These are phyloP conservation scores for Diophrys appendiculata DNA, from an alignment of 73 alveolate species.

Conservation along the genomic window DNA sequence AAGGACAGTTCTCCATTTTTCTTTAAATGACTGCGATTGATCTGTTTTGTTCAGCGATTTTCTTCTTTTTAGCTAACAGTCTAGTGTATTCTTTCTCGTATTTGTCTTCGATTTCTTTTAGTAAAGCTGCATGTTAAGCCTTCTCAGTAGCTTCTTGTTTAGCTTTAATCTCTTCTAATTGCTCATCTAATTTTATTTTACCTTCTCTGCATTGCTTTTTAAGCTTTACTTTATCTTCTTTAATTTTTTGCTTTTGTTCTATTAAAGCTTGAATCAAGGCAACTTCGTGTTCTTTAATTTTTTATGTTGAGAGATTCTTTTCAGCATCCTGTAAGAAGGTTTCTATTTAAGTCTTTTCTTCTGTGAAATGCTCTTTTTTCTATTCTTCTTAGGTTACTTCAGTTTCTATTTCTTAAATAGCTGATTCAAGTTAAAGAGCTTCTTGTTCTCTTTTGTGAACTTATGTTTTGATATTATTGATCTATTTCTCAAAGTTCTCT, in stretches of 20 bases:
- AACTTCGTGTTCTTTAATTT: constrained; percentile 53
- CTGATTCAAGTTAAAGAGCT: constrained; percentile 5
- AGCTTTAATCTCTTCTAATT: constrained; percentile 47
- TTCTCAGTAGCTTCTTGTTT: constrained; percentile 54
- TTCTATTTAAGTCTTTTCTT: background rate
- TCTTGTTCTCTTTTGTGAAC: constrained; percentile 22
- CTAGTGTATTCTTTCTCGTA: constrained; percentile 53
- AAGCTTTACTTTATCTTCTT: constrained; percentile 42
- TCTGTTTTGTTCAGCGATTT: constrained; percentile 59
- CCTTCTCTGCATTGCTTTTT: constrained; percentile 62
- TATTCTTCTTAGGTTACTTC: background rate
- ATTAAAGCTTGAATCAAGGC: constrained; percentile 48
- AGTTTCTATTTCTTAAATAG: background rate
- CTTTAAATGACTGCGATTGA: constrained; percentile 55
- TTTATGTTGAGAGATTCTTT: background rate
- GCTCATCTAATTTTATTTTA: constrained; percentile 46
- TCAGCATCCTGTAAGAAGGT: constrained; percentile 7
- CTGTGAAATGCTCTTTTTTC: background rate
- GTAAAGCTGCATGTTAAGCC: constrained; percentile 51
- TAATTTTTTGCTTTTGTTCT: constrained; percentile 52
- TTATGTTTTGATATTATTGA: constrained; percentile 24
- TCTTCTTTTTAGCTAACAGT: constrained; percentile 41
- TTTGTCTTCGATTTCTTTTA: constrained; percentile 52
- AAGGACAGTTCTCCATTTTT: constrained; percentile 73
- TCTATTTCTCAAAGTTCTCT: constrained; percentile 51